Conservation (phyloP, 1,284 basidiomycete genomes). For the Athelia sp. region DNA sequence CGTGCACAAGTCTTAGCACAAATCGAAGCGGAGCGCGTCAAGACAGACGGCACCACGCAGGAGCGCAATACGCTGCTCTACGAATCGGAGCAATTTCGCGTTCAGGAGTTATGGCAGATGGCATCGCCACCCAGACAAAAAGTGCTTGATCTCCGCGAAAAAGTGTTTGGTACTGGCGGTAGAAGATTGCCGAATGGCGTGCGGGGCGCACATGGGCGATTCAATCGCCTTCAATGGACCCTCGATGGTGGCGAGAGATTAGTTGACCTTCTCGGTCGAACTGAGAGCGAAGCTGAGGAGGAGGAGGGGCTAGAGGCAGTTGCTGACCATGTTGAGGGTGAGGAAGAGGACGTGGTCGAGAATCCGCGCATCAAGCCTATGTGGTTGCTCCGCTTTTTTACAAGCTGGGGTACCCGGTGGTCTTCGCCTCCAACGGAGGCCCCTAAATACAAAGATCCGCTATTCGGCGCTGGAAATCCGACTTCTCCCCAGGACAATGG, state of each 20-base stretch:
- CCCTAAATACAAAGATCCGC: no score
- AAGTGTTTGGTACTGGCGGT: slow-evolving; percentile 48
- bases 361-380: slow-evolving; percentile 60
- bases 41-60: slow-evolving; percentile 49
- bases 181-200: slow-evolving; percentile 33
- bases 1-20: slow-evolving; percentile 41
- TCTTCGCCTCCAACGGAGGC: slow-evolving; percentile 12
- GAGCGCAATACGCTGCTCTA: slow-evolving; percentile 66
- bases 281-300: slow-evolving; percentile 72
- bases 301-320: slow-evolving; percentile 39
- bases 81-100: slow-evolving; percentile 63
- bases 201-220: slow-evolving; percentile 50
- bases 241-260: slow-evolving; percentile 54
- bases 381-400: slow-evolving; percentile 71
- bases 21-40: slow-evolving; percentile 43
- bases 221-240: slow-evolving; percentile 64
- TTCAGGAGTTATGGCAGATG: slow-evolving; percentile 60
- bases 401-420: slow-evolving; percentile 56
- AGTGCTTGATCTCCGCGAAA: slow-evolving; percentile 55
- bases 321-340: slow-evolving; percentile 30
- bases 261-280: slow-evolving; percentile 64
- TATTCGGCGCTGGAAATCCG: no score
- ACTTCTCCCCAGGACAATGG: no score
- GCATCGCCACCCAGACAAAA: slow-evolving; percentile 58
- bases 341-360: slow-evolving; percentile 48